Conservation (phyloP, 257 asterid genomes). For the Echites panduratus region DNA sequence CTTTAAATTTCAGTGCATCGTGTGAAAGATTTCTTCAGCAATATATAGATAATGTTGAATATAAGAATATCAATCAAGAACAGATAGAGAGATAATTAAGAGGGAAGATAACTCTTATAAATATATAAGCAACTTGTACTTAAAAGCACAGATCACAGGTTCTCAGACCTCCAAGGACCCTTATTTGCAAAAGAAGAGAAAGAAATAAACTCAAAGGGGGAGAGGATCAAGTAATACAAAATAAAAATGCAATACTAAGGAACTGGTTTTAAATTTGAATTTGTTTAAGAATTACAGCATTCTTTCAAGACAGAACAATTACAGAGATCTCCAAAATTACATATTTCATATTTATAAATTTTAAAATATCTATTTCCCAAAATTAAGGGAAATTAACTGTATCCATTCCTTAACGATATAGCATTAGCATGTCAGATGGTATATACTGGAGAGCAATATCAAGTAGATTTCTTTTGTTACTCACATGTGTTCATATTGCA, state of each 20-base stretch:
- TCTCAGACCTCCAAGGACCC: background rate
- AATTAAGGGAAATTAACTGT: background rate
- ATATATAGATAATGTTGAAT: background rate
- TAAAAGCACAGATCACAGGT: background rate
- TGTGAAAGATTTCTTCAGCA: background rate
- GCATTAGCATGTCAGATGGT: constrained; percentile 11
- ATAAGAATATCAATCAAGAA: background rate
- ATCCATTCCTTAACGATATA: constrained; percentile 6
- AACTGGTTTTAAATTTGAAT: constrained; percentile 5
- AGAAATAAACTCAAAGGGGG: background rate
- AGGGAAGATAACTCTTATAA: background rate
- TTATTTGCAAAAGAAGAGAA: background rate
- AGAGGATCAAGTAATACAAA: background rate
- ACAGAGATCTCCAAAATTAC: constrained; percentile 9
- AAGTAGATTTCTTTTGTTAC: constrained; percentile 7
- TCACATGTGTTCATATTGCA: constrained; percentile 8
- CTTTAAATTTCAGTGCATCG: background rate
- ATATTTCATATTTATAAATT: background rate
- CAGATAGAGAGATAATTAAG: background rate
- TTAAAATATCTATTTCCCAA: background rate
- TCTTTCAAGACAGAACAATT: background rate
- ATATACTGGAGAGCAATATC: constrained; percentile 2
- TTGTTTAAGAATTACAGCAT: constrained; percentile 9
- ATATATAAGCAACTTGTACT: background rate
- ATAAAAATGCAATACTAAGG: background rate